Evolutionary conservation across 2,329 filamentous ascomycete species (phyloP).

Genomic region (Penicillium rolfsii): DNA sequence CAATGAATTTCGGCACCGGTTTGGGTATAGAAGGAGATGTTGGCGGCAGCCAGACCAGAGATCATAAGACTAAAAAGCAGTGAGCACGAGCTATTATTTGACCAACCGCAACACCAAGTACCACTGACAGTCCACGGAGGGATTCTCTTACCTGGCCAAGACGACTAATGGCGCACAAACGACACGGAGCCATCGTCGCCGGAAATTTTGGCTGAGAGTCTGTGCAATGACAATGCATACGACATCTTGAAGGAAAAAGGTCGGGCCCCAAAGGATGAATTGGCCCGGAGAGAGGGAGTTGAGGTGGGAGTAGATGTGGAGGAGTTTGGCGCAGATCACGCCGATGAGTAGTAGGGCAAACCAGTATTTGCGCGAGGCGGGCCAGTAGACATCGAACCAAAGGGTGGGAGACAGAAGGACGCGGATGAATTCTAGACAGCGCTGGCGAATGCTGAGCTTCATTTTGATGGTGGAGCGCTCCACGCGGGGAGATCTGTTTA

Average conservation of each 20-base stretch:
- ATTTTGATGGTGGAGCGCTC: constrained; percentile 8
- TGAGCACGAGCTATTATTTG: background rate
- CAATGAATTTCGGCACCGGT: constrained; percentile 35
- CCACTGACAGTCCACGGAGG: background rate
- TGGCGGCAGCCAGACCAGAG: constrained; percentile 29
- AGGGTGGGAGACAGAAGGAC: constrained; percentile 17
- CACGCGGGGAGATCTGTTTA: constrained; percentile 1
- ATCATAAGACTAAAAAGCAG: constrained; percentile 20
- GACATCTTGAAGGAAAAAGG: constrained; percentile 32
- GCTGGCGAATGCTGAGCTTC: constrained; percentile 11
- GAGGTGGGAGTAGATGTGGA: constrained; percentile 33
- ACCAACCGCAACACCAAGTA: background rate
- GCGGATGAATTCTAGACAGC: constrained; percentile 11
- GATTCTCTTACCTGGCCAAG: constrained; percentile 15
- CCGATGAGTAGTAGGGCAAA: constrained; percentile 31
- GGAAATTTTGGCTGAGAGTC: constrained; percentile 17
- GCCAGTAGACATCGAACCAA: constrained; percentile 26
- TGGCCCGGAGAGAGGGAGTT: constrained; percentile 24
- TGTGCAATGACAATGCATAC: constrained; percentile 22
- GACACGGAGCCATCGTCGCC: constrained; percentile 18
- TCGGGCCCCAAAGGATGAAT: constrained; percentile 30
- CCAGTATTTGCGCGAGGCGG: constrained; percentile 26
- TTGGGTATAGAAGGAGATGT: constrained; percentile 31
- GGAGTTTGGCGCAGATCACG: constrained; percentile 28
- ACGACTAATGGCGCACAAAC: constrained; percentile 15